These are phyloP conservation scores for Helianthus tuberosus DNA, from an alignment of 129 eudicot genomes.

Conservation along the genomic window DNA sequence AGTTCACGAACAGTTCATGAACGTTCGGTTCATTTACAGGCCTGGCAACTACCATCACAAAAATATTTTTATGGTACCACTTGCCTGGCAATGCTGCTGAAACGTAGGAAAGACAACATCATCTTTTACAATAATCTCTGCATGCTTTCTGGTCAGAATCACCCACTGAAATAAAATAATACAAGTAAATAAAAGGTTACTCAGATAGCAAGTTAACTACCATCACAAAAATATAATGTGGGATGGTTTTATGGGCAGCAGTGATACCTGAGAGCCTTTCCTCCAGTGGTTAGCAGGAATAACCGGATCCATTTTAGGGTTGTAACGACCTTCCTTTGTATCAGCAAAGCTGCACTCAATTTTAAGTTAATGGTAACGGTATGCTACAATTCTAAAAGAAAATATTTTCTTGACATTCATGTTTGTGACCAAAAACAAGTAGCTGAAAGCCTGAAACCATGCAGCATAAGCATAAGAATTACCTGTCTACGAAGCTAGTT, in stretches of 20 bases:
- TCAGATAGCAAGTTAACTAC: conserved; percentile 4
- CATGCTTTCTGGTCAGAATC: conserved; percentile 84
- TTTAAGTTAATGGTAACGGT: background rate
- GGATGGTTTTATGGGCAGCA: conserved; percentile 11
- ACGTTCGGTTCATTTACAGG: too few relatives aligned
- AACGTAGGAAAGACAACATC: conserved; percentile 73
- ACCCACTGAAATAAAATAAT: conserved; percentile 74
- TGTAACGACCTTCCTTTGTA: conserved; percentile 90
- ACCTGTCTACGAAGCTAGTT: conserved; percentile 97
- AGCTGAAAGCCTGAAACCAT: conserved; percentile 15
- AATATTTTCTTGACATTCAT: conserved; percentile 2
- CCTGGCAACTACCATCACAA: background rate
- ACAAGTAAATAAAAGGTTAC: conserved; percentile 7
- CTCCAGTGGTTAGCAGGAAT: conserved; percentile 81
- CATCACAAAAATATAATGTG: conserved; percentile 2
- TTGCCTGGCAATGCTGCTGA: conserved; percentile 90
- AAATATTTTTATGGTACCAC: conserved; percentile 18
- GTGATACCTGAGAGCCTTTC: conserved; percentile 94
- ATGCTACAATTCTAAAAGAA: background rate
- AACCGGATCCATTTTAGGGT: conserved; percentile 93
- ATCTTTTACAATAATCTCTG: conserved; percentile 67
- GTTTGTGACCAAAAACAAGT: conserved; percentile 2
- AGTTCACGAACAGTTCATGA: too few relatives aligned
- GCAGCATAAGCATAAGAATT: conserved; percentile 6
- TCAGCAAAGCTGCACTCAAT: conserved; percentile 42